Conservation (phyloP, 192 early-diverging fungal genomes). For the Gaertneriomyces sp. region DNA sequence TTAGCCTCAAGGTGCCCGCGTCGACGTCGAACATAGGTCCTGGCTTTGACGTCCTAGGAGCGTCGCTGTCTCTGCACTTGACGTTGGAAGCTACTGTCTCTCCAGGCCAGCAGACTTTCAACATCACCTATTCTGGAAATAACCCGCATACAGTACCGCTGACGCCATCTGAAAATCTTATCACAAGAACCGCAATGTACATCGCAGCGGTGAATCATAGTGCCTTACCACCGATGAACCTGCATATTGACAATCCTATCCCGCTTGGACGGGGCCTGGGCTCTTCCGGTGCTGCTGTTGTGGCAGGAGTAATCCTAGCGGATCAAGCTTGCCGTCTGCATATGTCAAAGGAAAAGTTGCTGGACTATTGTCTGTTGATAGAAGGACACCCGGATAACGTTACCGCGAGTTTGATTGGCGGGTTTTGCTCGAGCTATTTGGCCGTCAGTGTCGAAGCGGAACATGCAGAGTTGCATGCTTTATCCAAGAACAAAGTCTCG, state of each 20-base stretch:
- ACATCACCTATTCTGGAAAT: conserved; percentile 58
- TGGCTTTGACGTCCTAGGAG: conserved; percentile 94
- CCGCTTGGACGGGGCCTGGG: conserved; percentile 97
- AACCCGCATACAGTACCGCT: conserved; percentile 75
- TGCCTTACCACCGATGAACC: conserved; percentile 60
- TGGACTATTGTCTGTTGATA: conserved; percentile 88
- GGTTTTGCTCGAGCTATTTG: conserved; percentile 87
- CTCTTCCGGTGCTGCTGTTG: conserved; percentile 91
- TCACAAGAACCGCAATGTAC: conserved; percentile 88
- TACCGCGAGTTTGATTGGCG: conserved; percentile 88
- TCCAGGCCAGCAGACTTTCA: conserved; percentile 11
- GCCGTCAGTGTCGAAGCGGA: conserved; percentile 7
- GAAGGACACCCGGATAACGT: conserved; percentile 99
- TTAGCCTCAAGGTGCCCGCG: conserved; percentile 80
- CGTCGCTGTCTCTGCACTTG: conserved; percentile 85
- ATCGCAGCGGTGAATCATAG: conserved; percentile 69
- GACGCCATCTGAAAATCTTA: conserved; percentile 75
- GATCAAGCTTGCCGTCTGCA: conserved; percentile 66
- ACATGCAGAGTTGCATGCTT: conserved; percentile 1
- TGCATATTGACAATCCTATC: conserved; percentile 86
- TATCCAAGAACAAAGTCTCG: conserved; percentile 10
- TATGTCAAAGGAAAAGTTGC: conserved; percentile 70
- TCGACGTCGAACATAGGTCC: conserved; percentile 98
- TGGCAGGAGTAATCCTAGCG: conserved; percentile 86
- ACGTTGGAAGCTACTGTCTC: conserved; percentile 43